Evolutionary conservation across 2,329 filamentous ascomycete species (phyloP), one percentile per base, ranked within the genome.

Genomic region (Aspergillus floridensis): DNA sequence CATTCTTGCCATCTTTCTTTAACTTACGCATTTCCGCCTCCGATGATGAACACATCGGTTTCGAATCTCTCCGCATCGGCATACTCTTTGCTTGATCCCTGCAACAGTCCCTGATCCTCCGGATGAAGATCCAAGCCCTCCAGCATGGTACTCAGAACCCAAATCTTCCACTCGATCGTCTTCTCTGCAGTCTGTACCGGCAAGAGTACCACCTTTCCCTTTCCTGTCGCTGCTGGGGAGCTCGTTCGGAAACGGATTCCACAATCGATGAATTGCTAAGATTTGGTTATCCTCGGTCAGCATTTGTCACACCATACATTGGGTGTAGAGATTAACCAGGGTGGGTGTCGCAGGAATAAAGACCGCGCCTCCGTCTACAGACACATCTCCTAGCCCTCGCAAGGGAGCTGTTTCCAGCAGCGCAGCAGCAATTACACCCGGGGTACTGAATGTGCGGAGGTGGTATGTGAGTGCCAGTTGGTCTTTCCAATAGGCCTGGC

Each of bases 21-120:
- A n/a, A 59, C 63, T 55, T 53, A 67, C 52, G 75, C 75, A 64
- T 81, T 79, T 3, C 80, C 80, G 8, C 75, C 77, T 11, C 79
- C 77, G 24, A 75, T 66, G 19, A 76, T 66, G 26, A 75, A 66
- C 22, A 66, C 70, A n/a, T 74, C 73, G 51, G 71, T 77, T 14
- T 62, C 57, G 16, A 66, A 57, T n/a, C 41, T 24, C 24, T 19
- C 35, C 14, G 29, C 19, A 1, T 38, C 41, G 22, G 52, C 38
- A 3, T 62, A 48, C 10, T 53, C 24, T 5, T 51, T 63, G 7
- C 29, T 61, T 2, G 73, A 68, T 0, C 58, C 51, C 0, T 59
- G 64, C 10, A 68, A 60, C 6, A 64, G 48, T 10, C 6, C 14
- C 29, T 63, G 50, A 48, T 65, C 48, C 35, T 79, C 75, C 0